These are phyloP conservation scores for Basipetospora chlamydospora DNA, from an alignment of 2,329 filamentous ascomycete genomes.

Conservation along the genomic window DNA sequence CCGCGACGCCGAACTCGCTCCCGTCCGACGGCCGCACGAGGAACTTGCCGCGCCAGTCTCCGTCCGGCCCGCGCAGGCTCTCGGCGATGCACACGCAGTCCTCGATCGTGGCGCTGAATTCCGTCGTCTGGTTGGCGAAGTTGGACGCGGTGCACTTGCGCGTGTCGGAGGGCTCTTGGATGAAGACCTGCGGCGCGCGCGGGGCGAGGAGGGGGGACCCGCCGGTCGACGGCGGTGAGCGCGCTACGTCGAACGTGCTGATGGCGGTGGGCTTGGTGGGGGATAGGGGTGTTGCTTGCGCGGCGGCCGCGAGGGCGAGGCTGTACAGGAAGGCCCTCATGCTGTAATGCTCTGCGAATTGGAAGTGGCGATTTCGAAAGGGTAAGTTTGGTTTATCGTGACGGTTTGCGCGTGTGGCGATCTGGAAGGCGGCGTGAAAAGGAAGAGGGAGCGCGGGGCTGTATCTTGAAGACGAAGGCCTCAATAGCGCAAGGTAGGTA, in stretches of 20 bases:
- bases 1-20: slow-evolving; percentile 2
- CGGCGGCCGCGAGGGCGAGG: background rate
- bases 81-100: slow-evolving; percentile 8
- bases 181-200: slow-evolving; percentile 1
- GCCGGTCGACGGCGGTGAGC: background rate
- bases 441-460: no score
- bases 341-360: background rate
- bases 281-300: background rate
- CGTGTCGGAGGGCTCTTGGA: slow-evolving; percentile 1
- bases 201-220: background rate
- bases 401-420: no score
- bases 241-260: slow-evolving; percentile 1
- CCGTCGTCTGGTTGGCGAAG: slow-evolving; percentile 5
- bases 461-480: no score
- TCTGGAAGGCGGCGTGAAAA: no score
- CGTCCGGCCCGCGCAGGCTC: background rate
- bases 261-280: background rate
- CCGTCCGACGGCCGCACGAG: slow-evolving; percentile 6
- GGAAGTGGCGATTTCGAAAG: no score
- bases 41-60: slow-evolving; percentile 6
- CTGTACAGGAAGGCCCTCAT: background rate
- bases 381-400: no score
- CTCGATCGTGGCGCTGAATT: slow-evolving; percentile 4
- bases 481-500: no score
- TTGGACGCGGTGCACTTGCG: slow-evolving; percentile 4